phyloP scores from a whole-genome alignment of 768 basidiomycete species.

The Chalciporus sphaerocephalus region DNA sequence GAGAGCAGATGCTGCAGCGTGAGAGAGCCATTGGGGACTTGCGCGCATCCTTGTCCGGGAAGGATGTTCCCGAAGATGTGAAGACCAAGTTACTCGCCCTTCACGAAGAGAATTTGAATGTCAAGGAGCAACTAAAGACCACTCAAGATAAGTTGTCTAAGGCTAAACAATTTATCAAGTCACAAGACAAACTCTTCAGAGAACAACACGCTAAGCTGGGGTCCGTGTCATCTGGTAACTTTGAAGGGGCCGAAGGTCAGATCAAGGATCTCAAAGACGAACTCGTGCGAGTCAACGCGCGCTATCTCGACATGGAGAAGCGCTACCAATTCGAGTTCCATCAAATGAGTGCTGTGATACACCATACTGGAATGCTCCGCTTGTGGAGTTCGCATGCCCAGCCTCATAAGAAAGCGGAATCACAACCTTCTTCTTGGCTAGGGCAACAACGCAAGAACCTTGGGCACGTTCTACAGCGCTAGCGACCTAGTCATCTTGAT shows the following conservation, averaged over 20 bases:
- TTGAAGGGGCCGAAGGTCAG: constrained; percentile 71
- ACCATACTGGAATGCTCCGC: constrained; percentile 62
- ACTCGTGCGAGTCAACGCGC: constrained; percentile 52
- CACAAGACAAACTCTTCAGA: constrained; percentile 85
- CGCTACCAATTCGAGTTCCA: constrained; percentile 75
- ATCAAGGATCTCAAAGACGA: constrained; percentile 67
- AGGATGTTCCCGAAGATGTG: constrained; percentile 78
- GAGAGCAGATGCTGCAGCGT: constrained; percentile 81
- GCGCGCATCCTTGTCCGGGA: constrained; percentile 70
- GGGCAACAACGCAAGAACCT: constrained; percentile 57
- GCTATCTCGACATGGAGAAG: constrained; percentile 49
- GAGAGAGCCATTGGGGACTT: constrained; percentile 85
- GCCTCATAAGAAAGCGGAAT: constrained; percentile 39
- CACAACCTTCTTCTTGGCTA: constrained; percentile 65
- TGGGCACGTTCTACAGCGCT: constrained; percentile 28
- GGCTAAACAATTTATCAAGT: constrained; percentile 89
- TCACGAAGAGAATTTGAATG: constrained; percentile 70
- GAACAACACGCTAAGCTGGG: constrained; percentile 66
- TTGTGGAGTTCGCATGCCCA: constrained; percentile 57
- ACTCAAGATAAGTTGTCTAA: constrained; percentile 73
- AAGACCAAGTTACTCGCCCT: constrained; percentile 68
- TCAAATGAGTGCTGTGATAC: constrained; percentile 74
- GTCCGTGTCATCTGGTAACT: constrained; percentile 44
- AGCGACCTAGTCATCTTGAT: neutral
- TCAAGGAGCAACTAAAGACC: constrained; percentile 70